Percentiles rank a stretch among this genome's conserved stretches.
phyloP scores from a whole-genome alignment of 2,329 filamentous ascomycete species.

The Hysterium pulicare region DNA sequence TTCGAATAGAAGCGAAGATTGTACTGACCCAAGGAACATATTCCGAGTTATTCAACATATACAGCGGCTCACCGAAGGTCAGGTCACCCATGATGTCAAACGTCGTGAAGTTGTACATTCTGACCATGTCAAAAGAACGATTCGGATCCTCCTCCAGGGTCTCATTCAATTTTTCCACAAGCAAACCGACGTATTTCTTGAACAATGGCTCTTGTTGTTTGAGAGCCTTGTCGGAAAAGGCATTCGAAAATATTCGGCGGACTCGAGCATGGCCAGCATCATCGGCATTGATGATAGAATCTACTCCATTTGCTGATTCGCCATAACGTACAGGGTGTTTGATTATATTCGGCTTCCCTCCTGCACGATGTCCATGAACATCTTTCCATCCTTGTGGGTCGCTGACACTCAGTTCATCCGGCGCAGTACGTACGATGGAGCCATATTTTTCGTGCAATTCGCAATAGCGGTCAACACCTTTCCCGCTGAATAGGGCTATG shows the following conservation, averaged over 20 bases:
- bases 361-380: conserved; percentile 34
- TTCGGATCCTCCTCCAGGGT: conserved; percentile 27
- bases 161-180: conserved; percentile 38
- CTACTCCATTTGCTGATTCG: conserved; percentile 17
- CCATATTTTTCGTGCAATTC: conserved; percentile 41
- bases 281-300: conserved; percentile 23
- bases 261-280: conserved; percentile 36
- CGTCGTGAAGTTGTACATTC: conserved; percentile 30
- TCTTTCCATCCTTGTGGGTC: conserved; percentile 33
- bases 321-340: conserved; percentile 29
- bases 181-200: conserved; percentile 38
- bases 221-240: conserved; percentile 42
- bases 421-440: conserved; percentile 38
- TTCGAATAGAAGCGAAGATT: conserved; percentile 25
- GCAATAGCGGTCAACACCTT: conserved; percentile 12
- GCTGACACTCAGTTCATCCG: conserved; percentile 41
- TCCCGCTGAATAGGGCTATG: conserved; percentile 21
- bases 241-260: conserved; percentile 39
- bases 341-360: conserved; percentile 16
- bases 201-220: conserved; percentile 42
- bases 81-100: conserved; percentile 35
- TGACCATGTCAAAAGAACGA: conserved; percentile 31
- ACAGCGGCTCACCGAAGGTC: conserved; percentile 28
- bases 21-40: conserved; percentile 32
- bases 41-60: conserved; percentile 26